A percentile compares a stretch with the other conserved stretches of the same genome.
These are phyloP conservation scores for Aquanectria penicillioides DNA, from an alignment of 2,329 filamentous ascomycete species.

Conservation along the genomic window DNA sequence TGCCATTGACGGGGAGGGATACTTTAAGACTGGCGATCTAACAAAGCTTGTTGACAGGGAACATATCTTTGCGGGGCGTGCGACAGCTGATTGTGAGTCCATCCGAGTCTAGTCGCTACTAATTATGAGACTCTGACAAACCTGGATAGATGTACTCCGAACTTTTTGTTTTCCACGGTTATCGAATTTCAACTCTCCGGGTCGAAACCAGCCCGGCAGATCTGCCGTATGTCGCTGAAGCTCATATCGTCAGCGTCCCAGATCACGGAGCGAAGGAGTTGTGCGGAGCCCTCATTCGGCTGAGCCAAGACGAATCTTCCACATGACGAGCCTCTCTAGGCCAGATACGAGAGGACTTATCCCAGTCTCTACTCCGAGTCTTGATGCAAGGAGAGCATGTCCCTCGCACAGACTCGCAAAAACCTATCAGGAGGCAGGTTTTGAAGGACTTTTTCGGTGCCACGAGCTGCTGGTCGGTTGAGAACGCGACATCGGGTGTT, in stretches of 20 bases:
- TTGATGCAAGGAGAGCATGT: background rate
- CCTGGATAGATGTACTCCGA: too few species aligned
- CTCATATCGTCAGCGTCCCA: background rate
- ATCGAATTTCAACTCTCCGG: constrained; percentile 63
- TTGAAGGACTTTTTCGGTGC: background rate
- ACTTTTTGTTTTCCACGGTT: background rate
- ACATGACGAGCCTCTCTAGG: background rate
- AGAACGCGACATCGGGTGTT: too few species aligned
- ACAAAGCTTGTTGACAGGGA: background rate
- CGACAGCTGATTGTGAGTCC: background rate
- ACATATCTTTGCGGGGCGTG: background rate
- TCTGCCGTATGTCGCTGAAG: constrained; percentile 34
- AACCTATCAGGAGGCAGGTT: background rate
- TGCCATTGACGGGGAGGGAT: background rate
- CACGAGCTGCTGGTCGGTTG: background rate
- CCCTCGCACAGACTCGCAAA: background rate
- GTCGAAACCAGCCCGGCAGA: constrained; percentile 57
- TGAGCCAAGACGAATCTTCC: background rate
- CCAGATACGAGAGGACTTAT: background rate
- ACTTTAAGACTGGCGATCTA: background rate
- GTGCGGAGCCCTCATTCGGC: background rate
- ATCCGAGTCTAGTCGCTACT: background rate
- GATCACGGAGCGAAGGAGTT: background rate
- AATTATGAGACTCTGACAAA: background rate
- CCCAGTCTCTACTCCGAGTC: background rate